A percentile compares a stretch with the other conserved stretches of the same genome.
phyloP scores from a whole-genome alignment of 805 yeast genomes.

The Metschnikowia cerradonensis region DNA sequence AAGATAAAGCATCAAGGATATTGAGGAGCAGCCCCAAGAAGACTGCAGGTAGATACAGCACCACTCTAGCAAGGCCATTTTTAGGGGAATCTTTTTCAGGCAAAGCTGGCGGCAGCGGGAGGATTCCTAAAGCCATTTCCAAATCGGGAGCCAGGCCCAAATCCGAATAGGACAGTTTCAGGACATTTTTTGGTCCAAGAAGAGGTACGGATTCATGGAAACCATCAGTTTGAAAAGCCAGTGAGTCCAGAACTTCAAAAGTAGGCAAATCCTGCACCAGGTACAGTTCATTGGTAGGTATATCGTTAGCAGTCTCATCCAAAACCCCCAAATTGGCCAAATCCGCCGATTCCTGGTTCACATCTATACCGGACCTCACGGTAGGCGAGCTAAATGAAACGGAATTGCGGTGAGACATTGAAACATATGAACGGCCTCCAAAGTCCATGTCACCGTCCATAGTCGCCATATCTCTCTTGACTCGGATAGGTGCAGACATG shows the following conservation, averaged over 20 bases:
- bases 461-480: neutral
- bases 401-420: conserved; percentile 26
- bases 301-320: conserved; percentile 21
- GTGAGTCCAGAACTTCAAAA: conserved; percentile 2
- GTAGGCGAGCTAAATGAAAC: conserved; percentile 36
- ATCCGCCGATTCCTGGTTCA: conserved; percentile 55
- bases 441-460: conserved; percentile 20
- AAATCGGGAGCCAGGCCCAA: conserved; percentile 3
- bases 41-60: conserved; percentile 68
- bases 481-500: conserved; percentile 3
- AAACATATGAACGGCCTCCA: conserved; percentile 40
- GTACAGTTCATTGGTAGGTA: conserved; percentile 8
- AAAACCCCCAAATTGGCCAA: conserved; percentile 55
- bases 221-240: neutral
- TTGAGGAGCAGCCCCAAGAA: conserved; percentile 80
- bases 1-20: conserved; percentile 87
- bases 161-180: conserved; percentile 3
- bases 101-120: conserved; percentile 5
- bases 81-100: conserved; percentile 1
- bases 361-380: conserved; percentile 44
- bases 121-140: conserved; percentile 8
- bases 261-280: conserved; percentile 10
- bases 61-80: conserved; percentile 31
- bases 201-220: neutral
- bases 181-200: neutral